Evolutionary conservation across 192 early-diverging fungal genomes (phyloP), one percentile per base, ranked within the genome.

Genomic region (Coemansia pectinata): DNA sequence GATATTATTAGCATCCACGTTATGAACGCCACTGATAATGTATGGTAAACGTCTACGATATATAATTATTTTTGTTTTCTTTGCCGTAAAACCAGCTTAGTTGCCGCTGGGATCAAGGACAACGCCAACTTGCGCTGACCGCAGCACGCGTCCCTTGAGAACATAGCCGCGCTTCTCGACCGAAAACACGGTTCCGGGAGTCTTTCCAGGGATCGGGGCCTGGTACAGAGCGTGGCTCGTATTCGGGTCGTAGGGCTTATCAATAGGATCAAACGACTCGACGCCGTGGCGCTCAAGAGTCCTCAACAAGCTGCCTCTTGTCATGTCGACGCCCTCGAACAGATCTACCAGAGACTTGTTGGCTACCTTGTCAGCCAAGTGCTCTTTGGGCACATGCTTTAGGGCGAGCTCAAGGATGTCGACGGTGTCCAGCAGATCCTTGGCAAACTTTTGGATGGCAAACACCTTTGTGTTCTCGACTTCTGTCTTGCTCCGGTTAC

Each of bases 371-470:
- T 83, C 78, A 5, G 77, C 83, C 58, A 87, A 81, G 4, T 87
- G 76, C 23, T 87, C 87, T 57, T 89, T 76, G 39, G 96, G 95
- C 1, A 98, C 95, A 36, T 95, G 86, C 63, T 92, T 88, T 34
- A 99, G 83, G 5, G 98, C 97, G 72, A 98, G 85, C 63, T 83
- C 85, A 50, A 99, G 86, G 36, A 97, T 90, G 77, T 99, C 98
- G 17, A 91, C 94, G 1, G 93, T 93, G 36, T 92, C 91, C 8
- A 99, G 78, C 34, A 99, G 83, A 71, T 99, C 96, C 83, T 96
- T 98, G 73, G 96, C 97, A 75, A 99, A 99, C 86, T 96, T 96
- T 83, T 94, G 94, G 71, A 99, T 95, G 1, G 98, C 93, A 85
- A 90, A 99, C 9, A 89, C 81, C 48, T 92, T 88, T 57, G 90